phyloP scores from a whole-genome alignment of 805 yeast species.

The Isabelozyma pseudorhagii region DNA sequence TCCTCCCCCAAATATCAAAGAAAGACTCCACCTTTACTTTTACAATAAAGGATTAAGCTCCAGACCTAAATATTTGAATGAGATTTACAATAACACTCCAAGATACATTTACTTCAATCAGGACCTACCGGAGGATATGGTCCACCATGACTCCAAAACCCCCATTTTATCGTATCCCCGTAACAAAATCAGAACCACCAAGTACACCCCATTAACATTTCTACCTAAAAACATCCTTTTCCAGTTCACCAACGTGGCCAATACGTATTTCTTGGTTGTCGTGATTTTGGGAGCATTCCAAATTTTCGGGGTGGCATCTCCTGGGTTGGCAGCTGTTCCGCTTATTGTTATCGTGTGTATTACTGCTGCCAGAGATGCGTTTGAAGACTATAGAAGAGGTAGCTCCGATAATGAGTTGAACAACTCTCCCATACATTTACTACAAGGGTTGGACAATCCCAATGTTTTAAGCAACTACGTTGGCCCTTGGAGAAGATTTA shows the following conservation, averaged over 20 bases:
- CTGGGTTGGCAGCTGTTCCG: conserved; percentile 78
- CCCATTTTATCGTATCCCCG: conserved; percentile 44
- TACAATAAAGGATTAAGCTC: conserved; percentile 20
- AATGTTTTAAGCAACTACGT: conserved; percentile 56
- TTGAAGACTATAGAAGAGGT: conserved; percentile 71
- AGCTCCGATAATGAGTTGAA: conserved; percentile 65
- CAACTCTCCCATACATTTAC: conserved; percentile 57
- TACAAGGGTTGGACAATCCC: conserved; percentile 52
- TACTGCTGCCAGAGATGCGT: conserved; percentile 74
- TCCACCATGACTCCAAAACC: conserved; percentile 21
- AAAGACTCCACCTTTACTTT: conserved; percentile 13
- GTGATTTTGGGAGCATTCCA: conserved; percentile 57
- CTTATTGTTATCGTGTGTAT: conserved; percentile 72
- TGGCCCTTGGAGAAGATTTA: conserved; percentile 65
- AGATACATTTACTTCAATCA: conserved; percentile 49
- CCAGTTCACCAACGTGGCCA: conserved; percentile 61
- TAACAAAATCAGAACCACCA: conserved; percentile 61
- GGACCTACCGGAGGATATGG: conserved; percentile 43
- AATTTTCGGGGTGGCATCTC: conserved; percentile 70
- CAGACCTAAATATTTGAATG: conserved; percentile 32
- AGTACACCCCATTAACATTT: conserved; percentile 57
- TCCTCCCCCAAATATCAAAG: conserved; percentile 20
- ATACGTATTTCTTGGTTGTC: conserved; percentile 53
- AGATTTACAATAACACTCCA: conserved; percentile 36
- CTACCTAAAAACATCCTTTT: conserved; percentile 52